Evolutionary conservation across 306 rosid genomes (phyloP), one percentile per base, ranked within the genome.

Genomic region (Datisca glomerata): DNA sequence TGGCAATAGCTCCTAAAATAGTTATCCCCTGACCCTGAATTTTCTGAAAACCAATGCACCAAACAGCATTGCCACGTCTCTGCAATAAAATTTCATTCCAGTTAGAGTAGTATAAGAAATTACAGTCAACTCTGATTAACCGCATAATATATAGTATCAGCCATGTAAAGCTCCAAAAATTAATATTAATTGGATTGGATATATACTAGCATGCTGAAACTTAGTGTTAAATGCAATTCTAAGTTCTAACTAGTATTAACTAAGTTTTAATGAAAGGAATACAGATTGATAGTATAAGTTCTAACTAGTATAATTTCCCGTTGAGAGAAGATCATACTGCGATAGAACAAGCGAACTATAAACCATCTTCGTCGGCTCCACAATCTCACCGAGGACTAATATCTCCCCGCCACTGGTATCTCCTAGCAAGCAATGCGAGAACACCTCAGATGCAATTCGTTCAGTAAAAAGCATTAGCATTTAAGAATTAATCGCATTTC

Each of bases 1-100:
- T 20, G 2, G 19, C 12, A 8, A 13, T 76, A 81, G 86, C 93
- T 70, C 93, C 93, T 44, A 81, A 57, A 61, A 81, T 61, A 49
- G 93, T 81, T 23, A 63, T 19, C 11, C 33, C 75, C 58, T 81
- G 80, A 48, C 80, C 80, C 44, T 68, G 55, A 24, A 60, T 55
- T 57, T 76, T 68, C 71, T 76, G 93, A 51, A 81, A 62, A 53
- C 93, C 93, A 56, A 81, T 64, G 60, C 93, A 81, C 93, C 93
- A 81, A 37, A 60, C 64, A 40, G 75, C 46, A 65, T 55, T 52
- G 33, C 57, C 63, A 41, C 65, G n/a, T n/a, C n/a, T 69, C 93
- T 81, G 75, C 23, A 58, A 56, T 13, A 56, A 24, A 35, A 15
- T 50, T 44, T 57, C 40, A 42, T 34, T 45, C 28, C 24, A 11